Evolutionary conservation across 2,329 filamentous ascomycete species (phyloP).

Genomic region (Aspergillus eucalypticola): DNA sequence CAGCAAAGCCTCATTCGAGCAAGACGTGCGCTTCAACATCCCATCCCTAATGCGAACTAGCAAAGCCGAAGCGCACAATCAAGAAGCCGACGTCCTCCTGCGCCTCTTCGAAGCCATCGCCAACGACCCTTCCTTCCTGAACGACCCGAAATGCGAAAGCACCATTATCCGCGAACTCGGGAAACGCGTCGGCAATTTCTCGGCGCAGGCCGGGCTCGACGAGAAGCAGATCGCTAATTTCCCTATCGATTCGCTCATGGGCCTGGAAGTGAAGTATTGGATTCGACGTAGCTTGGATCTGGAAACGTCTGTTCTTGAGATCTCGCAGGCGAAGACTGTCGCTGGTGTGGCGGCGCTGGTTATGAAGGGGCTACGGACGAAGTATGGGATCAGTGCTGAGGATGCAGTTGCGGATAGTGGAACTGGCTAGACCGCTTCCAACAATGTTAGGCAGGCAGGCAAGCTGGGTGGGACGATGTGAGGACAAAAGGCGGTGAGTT

Average conservation of each 20-base stretch:
- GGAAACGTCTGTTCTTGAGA: conserved; percentile 3
- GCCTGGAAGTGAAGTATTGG: conserved; percentile 10
- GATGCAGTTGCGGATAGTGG: not conserved
- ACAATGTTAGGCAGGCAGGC: no score
- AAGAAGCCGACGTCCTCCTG: not conserved
- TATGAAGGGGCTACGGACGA: not conserved
- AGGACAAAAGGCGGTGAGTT: no score
- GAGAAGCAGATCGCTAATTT: not conserved
- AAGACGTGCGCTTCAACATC: conserved; percentile 7
- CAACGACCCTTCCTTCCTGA: not conserved
- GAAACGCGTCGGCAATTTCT: not conserved
- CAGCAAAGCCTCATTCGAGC: not conserved
- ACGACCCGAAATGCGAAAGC: conserved; percentile 4
- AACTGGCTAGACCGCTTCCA: no score
- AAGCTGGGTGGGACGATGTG: no score
- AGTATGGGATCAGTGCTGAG: conserved; percentile 3
- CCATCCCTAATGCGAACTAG: not conserved
- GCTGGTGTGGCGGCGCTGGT: not conserved
- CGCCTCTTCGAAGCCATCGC: not conserved
- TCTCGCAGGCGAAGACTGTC: conserved; percentile 6
- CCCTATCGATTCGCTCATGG: conserved; percentile 8
- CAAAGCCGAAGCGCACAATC: not conserved
- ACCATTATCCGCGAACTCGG: conserved; percentile 8
- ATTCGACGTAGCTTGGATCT: conserved; percentile 8
- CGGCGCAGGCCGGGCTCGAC: not conserved